Base-by-base conservation (phyloP, 768 basidiomycete species). In the Russula dissimulans region DNA sequence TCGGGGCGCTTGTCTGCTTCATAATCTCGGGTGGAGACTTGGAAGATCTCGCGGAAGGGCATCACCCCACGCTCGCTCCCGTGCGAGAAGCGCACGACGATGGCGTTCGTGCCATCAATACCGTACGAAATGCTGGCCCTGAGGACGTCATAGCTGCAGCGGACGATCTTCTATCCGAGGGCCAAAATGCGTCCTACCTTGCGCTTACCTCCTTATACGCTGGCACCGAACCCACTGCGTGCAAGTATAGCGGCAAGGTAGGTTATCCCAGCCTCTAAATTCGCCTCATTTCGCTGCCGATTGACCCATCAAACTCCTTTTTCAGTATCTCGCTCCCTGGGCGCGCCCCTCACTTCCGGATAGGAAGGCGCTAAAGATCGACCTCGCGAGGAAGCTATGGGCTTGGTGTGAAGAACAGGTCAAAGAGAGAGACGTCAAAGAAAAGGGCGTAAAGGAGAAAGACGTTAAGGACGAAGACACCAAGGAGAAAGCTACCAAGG, bases 371-470 rank as follows among this genome's bases (percentile, higher is more conserved):
- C 32, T 58, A 22, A 53, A 69, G 47, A 17, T 22, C 22, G 61
- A 59, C 39, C 48, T 58, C 2, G 65, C 49, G 15, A 44, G 45
- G 45, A 63, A 55, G 55, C 46, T 70, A 5, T 70, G 69, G 70
- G 42, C 54, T 3, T 69, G 66, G 66, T 55, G 68, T 3, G 69
- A 70, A 60, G 64, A 67, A 34, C 64, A 66, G 32, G 45, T 60
- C 17, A 59, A 56, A 7, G 51, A 54, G 1, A 41, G 39, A 15
- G 9, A 14, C 10, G 10, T 4, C 39, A 15, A 3, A 15, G 39
- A 11, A 11, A 15, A 41, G 4, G 39, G 2, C 39, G 15, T 4
- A 10, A 15, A 41, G 14, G 39, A 12, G 10, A 41, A 41, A 15
- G 39, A 15, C 10, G 14, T 11, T 11, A 15, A 41, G 14, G 39